Percentiles rank a stretch among this genome's conserved stretches.
Conservation (phyloP, 768 basidiomycete genomes). For the Tulasnella sp. region DNA sequence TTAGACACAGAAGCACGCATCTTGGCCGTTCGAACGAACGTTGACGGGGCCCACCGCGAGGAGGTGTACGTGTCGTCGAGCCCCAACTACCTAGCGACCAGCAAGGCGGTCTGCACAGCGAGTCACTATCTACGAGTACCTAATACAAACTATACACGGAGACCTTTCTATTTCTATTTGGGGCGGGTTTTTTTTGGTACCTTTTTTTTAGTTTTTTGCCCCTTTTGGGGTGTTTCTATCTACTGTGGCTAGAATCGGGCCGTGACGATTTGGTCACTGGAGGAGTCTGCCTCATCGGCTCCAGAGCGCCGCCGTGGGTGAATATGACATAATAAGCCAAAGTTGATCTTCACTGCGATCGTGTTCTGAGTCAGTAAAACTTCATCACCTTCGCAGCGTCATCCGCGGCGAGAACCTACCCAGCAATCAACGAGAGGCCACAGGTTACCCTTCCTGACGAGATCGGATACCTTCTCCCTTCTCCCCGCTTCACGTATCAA, state of each 20-base stretch:
- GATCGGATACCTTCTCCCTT: neutral
- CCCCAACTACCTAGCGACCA: neutral
- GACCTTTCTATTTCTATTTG: neutral
- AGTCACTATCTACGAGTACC: too few relatives aligned
- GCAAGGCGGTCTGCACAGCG: too few relatives aligned
- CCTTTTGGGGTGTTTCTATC: neutral
- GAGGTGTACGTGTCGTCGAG: neutral
- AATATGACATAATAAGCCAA: neutral
- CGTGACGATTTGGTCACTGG: conserved; percentile 1
- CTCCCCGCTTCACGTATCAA: too few relatives aligned
- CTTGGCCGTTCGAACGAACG: neutral
- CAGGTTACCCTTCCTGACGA: neutral
- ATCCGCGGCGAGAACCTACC: neutral
- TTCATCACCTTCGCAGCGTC: neutral
- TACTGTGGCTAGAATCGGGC: neutral
- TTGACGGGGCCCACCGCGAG: neutral
- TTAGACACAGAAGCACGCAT: neutral
- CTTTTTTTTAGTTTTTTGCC: neutral
- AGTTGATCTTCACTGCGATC: neutral
- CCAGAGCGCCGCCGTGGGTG: neutral
- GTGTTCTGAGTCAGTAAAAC: neutral
- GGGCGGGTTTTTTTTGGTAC: too few relatives aligned
- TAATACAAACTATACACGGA: too few relatives aligned
- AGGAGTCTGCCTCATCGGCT: neutral
- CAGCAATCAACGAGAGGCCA: neutral